Conservation (phyloP, 1,284 basidiomycete species). For the Tranzscheliella williamsii region DNA sequence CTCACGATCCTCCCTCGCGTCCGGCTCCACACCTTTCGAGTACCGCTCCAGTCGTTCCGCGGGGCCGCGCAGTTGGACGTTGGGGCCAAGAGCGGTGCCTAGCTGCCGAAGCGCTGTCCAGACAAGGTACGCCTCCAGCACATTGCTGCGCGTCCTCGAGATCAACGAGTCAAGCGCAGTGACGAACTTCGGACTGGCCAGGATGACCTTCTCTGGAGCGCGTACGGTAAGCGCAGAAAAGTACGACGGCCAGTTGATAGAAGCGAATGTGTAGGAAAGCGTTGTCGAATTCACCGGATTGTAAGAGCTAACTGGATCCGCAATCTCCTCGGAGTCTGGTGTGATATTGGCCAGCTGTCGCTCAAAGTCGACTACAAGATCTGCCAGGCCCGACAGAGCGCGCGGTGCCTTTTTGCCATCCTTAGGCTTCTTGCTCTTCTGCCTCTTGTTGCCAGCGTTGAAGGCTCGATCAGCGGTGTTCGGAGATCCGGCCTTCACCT, state of each 20-base stretch:
- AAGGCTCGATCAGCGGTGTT: constrained; percentile 69
- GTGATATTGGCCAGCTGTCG: constrained; percentile 77
- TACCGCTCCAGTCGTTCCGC: constrained; percentile 71
- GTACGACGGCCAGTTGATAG: constrained; percentile 81
- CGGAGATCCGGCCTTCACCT: too few relatives aligned
- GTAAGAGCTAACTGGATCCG: constrained; percentile 81
- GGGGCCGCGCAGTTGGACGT: constrained; percentile 60
- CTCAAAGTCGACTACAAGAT: constrained; percentile 79
- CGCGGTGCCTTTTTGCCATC: constrained; percentile 64
- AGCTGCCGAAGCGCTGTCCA: constrained; percentile 57
- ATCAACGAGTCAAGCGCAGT: constrained; percentile 73
- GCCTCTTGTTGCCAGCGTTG: constrained; percentile 54
- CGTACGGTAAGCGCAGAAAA: constrained; percentile 77
- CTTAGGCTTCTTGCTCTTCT: constrained; percentile 64
- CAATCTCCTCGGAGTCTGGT: constrained; percentile 66
- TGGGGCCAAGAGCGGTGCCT: constrained; percentile 42
- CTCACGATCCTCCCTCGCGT: constrained; percentile 77
- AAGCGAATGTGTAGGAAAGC: constrained; percentile 66
- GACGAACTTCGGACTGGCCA: constrained; percentile 82
- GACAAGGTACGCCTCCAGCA: constrained; percentile 82
- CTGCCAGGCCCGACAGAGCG: constrained; percentile 68
- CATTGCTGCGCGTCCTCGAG: constrained; percentile 70
- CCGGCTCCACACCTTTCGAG: constrained; percentile 80
- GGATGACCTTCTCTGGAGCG: constrained; percentile 66
- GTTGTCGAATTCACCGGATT: constrained; percentile 78